Percentiles rank a stretch among this genome's conserved stretches.
phyloP scores from a whole-genome alignment of 345 rosid genomes.

The Salix arbutifolia region DNA sequence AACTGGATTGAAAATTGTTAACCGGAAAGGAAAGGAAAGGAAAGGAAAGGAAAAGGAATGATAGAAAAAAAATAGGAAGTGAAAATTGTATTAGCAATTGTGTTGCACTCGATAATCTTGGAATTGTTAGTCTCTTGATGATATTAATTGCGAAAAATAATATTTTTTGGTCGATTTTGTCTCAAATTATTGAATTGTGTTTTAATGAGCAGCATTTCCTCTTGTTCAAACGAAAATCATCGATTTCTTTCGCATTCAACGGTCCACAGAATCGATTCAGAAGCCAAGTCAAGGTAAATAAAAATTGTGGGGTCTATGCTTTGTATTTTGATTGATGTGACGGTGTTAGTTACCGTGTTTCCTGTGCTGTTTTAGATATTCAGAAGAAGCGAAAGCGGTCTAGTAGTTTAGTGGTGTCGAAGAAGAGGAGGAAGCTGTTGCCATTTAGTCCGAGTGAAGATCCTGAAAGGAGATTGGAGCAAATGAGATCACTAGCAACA shows the following conservation, averaged over 20 bases:
- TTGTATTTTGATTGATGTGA: neutral
- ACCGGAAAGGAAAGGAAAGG: neutral
- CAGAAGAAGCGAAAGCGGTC: conserved; percentile 23
- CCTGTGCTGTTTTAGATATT: neutral
- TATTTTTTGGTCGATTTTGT: neutral
- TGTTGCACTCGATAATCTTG: neutral
- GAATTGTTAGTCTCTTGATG: neutral
- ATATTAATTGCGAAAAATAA: neutral
- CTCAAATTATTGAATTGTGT: neutral
- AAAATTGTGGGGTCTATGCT: neutral
- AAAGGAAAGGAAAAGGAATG: neutral
- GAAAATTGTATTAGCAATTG: neutral
- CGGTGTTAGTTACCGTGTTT: neutral
- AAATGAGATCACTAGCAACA: conserved; percentile 31
- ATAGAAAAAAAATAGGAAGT: neutral
- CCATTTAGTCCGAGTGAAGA: conserved; percentile 26
- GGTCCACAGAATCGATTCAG: conserved; percentile 3
- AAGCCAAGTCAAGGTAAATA: conserved; percentile 17
- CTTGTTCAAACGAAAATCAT: conserved; percentile 31
- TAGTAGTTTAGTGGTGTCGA: conserved; percentile 15
- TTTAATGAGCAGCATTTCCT: conserved; percentile 24
- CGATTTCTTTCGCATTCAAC: conserved; percentile 28
- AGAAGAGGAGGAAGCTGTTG: conserved; percentile 23
- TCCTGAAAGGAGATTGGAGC: conserved; percentile 16
- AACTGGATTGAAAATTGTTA: neutral